A percentile compares a stretch with the other conserved stretches of the same genome.
Evolutionary conservation across 2,329 filamentous ascomycete species (phyloP).

Genomic region (Harringtonia aguacate): DNA sequence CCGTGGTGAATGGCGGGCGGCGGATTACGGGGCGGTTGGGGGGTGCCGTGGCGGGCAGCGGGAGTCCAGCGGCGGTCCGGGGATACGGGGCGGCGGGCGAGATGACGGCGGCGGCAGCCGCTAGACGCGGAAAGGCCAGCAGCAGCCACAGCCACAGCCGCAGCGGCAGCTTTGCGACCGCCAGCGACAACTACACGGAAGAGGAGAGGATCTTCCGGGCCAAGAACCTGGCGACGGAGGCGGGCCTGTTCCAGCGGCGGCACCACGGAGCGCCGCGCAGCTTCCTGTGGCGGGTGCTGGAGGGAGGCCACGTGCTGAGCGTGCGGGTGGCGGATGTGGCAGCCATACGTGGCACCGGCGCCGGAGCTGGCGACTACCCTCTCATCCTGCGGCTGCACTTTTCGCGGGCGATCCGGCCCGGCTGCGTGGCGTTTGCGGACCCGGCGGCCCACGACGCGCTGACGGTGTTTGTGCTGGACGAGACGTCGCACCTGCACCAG

Average conservation of each 20-base stretch:
- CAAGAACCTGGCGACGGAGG: slow-evolving; percentile 63
- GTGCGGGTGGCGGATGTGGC: slow-evolving; percentile 77
- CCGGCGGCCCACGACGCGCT: slow-evolving; percentile 66
- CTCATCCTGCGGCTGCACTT: slow-evolving; percentile 73
- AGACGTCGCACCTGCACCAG: slow-evolving; percentile 70
- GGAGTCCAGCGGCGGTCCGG: too few relatives aligned
- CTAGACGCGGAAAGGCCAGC: slow-evolving; percentile 29
- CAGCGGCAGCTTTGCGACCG: slow-evolving; percentile 31
- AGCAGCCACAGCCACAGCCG: background rate
- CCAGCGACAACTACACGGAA: slow-evolving; percentile 43
- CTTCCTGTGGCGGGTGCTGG: slow-evolving; percentile 84
- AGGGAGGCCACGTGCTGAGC: slow-evolving; percentile 70
- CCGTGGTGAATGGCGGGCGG: slow-evolving; percentile 31
- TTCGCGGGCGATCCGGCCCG: slow-evolving; percentile 57
- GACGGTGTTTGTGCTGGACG: slow-evolving; percentile 69
- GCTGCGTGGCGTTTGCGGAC: slow-evolving; percentile 77
- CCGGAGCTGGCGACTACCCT: slow-evolving; percentile 53
- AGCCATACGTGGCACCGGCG: too few relatives aligned
- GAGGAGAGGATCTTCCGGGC: slow-evolving; percentile 59
- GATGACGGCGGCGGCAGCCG: slow-evolving; percentile 9
- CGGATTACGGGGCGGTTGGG: background rate
- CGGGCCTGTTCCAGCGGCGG: slow-evolving; percentile 76
- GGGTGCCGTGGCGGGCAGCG: background rate
- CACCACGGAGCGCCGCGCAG: slow-evolving; percentile 66
- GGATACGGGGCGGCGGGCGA: slow-evolving; percentile 4